Evolutionary conservation across 2,329 filamentous ascomycete species (phyloP).

Genomic region (Aspergillus sp.): DNA sequence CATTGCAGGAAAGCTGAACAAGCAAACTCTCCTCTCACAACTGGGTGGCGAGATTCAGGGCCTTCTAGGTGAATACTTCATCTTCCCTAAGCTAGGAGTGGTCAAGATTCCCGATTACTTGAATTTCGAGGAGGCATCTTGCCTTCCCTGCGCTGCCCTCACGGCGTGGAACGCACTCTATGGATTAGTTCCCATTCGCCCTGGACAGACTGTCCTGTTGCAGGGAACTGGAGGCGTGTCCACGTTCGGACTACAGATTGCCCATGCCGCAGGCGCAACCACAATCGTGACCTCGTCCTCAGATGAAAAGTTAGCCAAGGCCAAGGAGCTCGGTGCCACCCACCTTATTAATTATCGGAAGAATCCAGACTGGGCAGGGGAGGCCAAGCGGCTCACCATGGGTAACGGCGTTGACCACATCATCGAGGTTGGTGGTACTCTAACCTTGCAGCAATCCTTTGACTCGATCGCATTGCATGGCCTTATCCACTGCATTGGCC

Average conservation of each 20-base stretch:
- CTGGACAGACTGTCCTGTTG: conserved; percentile 8
- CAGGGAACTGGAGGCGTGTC: conserved; percentile 16
- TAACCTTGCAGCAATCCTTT: conserved; percentile 54
- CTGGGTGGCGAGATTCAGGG: conserved; percentile 10
- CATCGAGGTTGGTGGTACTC: conserved; percentile 61
- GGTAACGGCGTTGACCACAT: conserved; percentile 59
- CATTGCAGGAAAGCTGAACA: not conserved
- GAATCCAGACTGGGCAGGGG: conserved; percentile 21
- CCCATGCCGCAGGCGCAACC: conserved; percentile 5
- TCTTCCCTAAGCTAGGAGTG: conserved; percentile 7
- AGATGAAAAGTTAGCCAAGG: conserved; percentile 16
- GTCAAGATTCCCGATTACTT: conserved; percentile 10
- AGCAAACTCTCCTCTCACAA: not conserved
- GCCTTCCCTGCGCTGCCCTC: conserved; percentile 12
- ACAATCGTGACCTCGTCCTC: conserved; percentile 21
- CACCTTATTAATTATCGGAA: conserved; percentile 12
- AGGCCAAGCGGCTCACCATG: conserved; percentile 48
- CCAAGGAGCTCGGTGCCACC: conserved; percentile 14
- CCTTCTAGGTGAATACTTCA: conserved; percentile 9
- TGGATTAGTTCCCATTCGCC: conserved; percentile 1
- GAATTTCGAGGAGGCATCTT: conserved; percentile 14
- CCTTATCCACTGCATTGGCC: conserved; percentile 51
- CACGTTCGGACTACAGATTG: conserved; percentile 12
- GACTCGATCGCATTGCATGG: conserved; percentile 46
- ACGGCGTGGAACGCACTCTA: conserved; percentile 15